Evolutionary conservation across 2,329 filamentous ascomycete genomes (phyloP), one percentile per base, ranked within the genome.

Genomic region (Nemania sp.): DNA sequence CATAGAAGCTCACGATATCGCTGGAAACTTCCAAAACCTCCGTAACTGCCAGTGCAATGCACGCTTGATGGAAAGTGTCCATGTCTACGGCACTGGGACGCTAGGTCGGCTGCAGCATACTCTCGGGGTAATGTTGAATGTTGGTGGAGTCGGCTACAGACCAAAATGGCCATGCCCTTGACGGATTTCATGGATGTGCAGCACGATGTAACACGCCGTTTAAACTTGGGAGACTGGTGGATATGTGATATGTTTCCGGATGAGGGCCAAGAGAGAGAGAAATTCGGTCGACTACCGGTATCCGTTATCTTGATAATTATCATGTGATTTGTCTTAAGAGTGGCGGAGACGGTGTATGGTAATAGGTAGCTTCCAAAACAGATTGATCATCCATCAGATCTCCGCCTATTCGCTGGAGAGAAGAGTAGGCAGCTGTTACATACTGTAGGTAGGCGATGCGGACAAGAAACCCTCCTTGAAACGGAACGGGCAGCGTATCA

Each of bases 71-170:
- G n/a, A 47, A 15, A 26, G 53, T 53, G 62, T 49, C 68, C 68
- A 47, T 60, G 56, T 68, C 68, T 70, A 68, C 63, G 68, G 68
- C 54, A 57, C 59, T 49, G 68, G 68, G 57, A 70, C 68, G 47
- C 41, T 67, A 62, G 57, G 41, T 58, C 45, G 32, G 18, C 45
- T 49, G 6, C 10, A 26, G 55, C 55, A 54, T 38, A 29, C 47
- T 60, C 20, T 55, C 57, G 60, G 60, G 27, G 55, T 61, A 64
- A 63, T 67, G 24, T 61, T 54, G 52, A 65, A 6, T 47, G 45
- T 62, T 20, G 41, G 66, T 65, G 66, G 62, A 38, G 57, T 65
- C 62, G 56, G 53, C 43, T 47, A 24, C 43, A 49, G 45, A 65
- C 66, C 15, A 54, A 56, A 65, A 61, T 24, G 66, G 64, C 65